Conservation (phyloP, 495 filamentous ascomycete species). For the Elaphomyces granulatus region DNA sequence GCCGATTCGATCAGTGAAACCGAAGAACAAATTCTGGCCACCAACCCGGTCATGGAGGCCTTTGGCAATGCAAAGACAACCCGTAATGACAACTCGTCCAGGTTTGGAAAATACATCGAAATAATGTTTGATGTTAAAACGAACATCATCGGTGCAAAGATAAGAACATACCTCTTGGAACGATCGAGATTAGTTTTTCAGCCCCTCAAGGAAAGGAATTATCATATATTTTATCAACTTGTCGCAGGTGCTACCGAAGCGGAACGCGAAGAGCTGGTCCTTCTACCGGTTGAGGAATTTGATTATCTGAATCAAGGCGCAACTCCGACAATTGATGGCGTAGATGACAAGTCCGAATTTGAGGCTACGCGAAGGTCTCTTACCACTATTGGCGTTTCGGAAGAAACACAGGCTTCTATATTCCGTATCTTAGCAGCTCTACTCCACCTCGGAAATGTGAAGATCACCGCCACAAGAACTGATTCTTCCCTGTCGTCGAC, state of each 20-base stretch:
- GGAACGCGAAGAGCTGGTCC: slow-evolving; percentile 60
- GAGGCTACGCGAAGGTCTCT: slow-evolving; percentile 74
- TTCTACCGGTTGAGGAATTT: slow-evolving; percentile 77
- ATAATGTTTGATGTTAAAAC: slow-evolving; percentile 96
- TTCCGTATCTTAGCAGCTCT: slow-evolving; percentile 87
- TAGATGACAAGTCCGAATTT: slow-evolving; percentile 94
- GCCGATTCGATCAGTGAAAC: slow-evolving; percentile 92
- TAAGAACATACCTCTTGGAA: slow-evolving; percentile 89
- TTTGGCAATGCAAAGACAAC: slow-evolving; percentile 99
- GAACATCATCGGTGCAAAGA: slow-evolving; percentile 95
- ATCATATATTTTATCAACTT: slow-evolving; percentile 98
- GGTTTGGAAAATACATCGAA: slow-evolving; percentile 99
- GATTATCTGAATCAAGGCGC: slow-evolving; percentile 95
- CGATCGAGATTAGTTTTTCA: slow-evolving; percentile 97
- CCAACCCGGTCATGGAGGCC: slow-evolving; percentile 99
- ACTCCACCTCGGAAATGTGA: slow-evolving; percentile 89
- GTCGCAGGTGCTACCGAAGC: slow-evolving; percentile 83
- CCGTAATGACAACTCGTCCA: slow-evolving; percentile 95
- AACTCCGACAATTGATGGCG: slow-evolving; percentile 76
- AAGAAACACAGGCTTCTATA: slow-evolving; percentile 61
- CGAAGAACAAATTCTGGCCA: slow-evolving; percentile 94
- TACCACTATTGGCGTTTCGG: slow-evolving; percentile 71
- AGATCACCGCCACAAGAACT: slow-evolving; percentile 77
- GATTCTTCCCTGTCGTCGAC: slow-evolving; percentile 70
- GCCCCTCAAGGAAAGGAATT: slow-evolving; percentile 93